Percentiles rank a stretch among this genome's conserved stretches.
phyloP scores from a whole-genome alignment of 352 stramenopile species.

The Lagenidium giganteum region DNA sequence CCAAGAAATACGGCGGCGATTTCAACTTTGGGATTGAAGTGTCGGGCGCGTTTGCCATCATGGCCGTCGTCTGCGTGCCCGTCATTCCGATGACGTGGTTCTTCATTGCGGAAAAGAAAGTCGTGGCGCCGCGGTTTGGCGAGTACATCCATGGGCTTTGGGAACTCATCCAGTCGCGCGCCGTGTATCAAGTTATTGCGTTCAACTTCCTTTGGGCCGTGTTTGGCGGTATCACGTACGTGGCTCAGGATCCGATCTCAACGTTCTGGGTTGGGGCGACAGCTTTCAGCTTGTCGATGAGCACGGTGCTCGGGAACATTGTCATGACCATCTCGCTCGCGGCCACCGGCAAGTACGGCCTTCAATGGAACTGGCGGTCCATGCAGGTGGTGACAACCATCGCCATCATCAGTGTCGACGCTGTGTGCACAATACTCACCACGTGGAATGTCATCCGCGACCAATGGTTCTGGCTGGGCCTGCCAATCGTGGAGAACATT shows the following conservation, averaged over 20 bases:
- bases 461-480: constrained; percentile 18
- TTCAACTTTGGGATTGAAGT: constrained; percentile 22
- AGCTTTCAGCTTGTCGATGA: constrained; percentile 12
- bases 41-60: constrained; percentile 9
- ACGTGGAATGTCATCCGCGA: constrained; percentile 20
- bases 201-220: constrained; percentile 20
- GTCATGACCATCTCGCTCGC: constrained; percentile 17
- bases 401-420: constrained; percentile 12
- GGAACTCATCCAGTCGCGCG: constrained; percentile 20
- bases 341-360: constrained; percentile 20
- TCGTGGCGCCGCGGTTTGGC: constrained; percentile 14
- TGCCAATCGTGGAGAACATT: constrained; percentile 15
- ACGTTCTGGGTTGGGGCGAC: constrained; percentile 16
- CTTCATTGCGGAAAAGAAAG: constrained; percentile 27
- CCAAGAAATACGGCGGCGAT: constrained; percentile 17
- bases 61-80: constrained; percentile 18
- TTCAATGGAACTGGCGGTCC: constrained; percentile 22
- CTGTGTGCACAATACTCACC: constrained; percentile 12
- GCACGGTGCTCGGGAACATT: constrained; percentile 9
- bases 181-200: constrained; percentile 20
- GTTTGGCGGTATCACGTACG: constrained; percentile 15
- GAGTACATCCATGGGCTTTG: constrained; percentile 23
- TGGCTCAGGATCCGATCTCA: constrained; percentile 11
- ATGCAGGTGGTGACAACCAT: constrained; percentile 16
- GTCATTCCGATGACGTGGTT: constrained; percentile 24